phyloP scores from a whole-genome alignment of 2,329 filamentous ascomycete genomes.

The Colletotrichum liaoningense region DNA sequence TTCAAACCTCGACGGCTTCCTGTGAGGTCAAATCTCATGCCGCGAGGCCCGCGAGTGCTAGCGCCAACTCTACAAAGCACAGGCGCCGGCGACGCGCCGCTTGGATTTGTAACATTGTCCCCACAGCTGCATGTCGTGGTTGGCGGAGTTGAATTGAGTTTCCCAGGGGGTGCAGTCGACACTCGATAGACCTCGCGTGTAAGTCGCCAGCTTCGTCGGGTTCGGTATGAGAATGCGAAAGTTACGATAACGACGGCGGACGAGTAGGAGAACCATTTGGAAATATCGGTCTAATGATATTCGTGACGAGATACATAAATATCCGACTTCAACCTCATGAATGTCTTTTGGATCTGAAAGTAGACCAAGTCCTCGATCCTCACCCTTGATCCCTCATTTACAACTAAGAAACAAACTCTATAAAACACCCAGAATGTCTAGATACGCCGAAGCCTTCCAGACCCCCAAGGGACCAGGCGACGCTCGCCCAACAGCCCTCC shows the following conservation, averaged over 20 bases:
- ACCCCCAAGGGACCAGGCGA: slow-evolving; percentile 32
- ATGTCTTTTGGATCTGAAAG: background rate
- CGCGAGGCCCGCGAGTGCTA: background rate
- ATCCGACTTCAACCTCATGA: background rate
- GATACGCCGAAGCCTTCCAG: slow-evolving; percentile 1
- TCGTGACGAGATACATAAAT: background rate
- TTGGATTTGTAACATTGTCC: background rate
- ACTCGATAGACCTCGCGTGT: background rate
- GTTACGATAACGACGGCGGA: background rate
- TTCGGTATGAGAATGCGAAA: background rate
- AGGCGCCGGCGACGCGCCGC: background rate
- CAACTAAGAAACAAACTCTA: background rate
- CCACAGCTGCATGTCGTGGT: background rate
- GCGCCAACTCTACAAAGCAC: background rate
- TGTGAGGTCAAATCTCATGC: background rate
- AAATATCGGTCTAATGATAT: background rate
- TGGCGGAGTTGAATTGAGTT: background rate
- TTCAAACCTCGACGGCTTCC: background rate
- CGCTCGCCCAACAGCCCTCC: slow-evolving; percentile 33
- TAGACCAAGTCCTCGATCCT: background rate
- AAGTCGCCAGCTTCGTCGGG: background rate
- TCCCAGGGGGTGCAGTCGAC: background rate
- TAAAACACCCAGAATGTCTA: background rate
- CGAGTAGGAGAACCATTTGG: background rate
- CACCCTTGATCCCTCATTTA: too few relatives aligned